phyloP scores from a whole-genome alignment of 1,139 yeast genomes.

The Zygosaccharomyces pseudobailii region DNA sequence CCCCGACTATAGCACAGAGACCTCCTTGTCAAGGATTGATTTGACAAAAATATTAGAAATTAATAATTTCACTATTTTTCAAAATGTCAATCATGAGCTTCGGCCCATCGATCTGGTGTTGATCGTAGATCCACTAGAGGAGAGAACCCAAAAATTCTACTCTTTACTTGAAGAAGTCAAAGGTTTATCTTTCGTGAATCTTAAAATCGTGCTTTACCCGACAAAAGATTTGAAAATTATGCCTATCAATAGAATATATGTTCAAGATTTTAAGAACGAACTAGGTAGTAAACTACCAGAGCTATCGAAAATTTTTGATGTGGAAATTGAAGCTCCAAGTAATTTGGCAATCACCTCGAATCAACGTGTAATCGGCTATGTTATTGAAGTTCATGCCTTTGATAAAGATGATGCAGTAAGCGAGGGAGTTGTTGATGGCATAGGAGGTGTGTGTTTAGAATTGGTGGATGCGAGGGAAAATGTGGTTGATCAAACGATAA shows the following conservation, averaged over 20 bases:
- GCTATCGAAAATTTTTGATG: constrained; percentile 37
- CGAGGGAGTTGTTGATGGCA: constrained; percentile 25
- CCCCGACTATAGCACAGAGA: constrained; percentile 27
- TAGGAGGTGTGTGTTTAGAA: constrained; percentile 23
- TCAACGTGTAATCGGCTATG: constrained; percentile 40
- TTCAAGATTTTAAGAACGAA: constrained; percentile 7
- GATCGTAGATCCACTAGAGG: constrained; percentile 68
- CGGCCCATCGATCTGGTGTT: constrained; percentile 49
- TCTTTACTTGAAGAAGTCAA: constrained; percentile 46
- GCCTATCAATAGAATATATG: constrained; percentile 56
- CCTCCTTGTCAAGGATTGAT: constrained; percentile 37
- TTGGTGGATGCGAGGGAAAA: constrained; percentile 17
- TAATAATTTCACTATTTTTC: constrained; percentile 35
- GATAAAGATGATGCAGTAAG: constrained; percentile 19
- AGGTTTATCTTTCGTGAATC: constrained; percentile 42
- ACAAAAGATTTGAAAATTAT: constrained; percentile 37
- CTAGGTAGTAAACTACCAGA: constrained; percentile 1
- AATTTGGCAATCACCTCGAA: constrained; percentile 19
- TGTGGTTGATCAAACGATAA: constrained; percentile 16
- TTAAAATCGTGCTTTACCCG: constrained; percentile 61
- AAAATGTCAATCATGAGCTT: constrained; percentile 17
- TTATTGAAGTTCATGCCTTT: constrained; percentile 68
- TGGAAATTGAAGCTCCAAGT: constrained; percentile 59
- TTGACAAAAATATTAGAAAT: constrained; percentile 36
- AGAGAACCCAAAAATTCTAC: constrained; percentile 58